These are phyloP conservation scores for Xerophyta viscosa DNA, from an alignment of 106 monocot genomes.

Conservation along the genomic window DNA sequence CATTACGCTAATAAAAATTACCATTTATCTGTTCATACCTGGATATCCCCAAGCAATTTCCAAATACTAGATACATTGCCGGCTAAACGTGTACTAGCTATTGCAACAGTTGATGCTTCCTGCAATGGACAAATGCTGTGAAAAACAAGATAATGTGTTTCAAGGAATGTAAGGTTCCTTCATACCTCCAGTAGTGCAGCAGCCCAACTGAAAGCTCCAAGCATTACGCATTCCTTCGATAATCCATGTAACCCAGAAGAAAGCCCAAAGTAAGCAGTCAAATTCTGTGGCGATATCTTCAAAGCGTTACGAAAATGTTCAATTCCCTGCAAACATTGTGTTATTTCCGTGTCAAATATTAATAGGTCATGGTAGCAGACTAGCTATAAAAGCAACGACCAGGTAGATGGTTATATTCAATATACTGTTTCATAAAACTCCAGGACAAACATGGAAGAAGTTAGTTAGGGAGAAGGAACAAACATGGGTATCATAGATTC, in stretches of 20 bases:
- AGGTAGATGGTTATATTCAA: too few species aligned
- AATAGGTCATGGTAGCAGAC: background rate
- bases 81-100: conserved; percentile 34
- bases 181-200: conserved; percentile 71
- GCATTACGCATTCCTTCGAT: conserved; percentile 67
- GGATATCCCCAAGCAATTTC: conserved; percentile 92
- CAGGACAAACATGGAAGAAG: too few species aligned
- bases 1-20: too few species aligned
- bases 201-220: conserved; percentile 78
- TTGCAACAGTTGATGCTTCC: conserved; percentile 69
- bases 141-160: background rate
- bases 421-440: too few species aligned
- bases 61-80: conserved; percentile 67
- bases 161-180: background rate
- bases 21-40: too few species aligned
- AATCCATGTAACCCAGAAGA: conserved; percentile 70
- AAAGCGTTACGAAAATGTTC: conserved; percentile 64
- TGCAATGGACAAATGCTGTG: conserved; percentile 20
- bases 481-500: too few species aligned
- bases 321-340: conserved; percentile 47
- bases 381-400: background rate
- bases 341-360: background rate
- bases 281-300: conserved; percentile 51
- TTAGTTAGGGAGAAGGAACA: too few species aligned
- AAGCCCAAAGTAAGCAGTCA: conserved; percentile 84